Percentiles rank a stretch among this genome's conserved stretches.
phyloP scores from a whole-genome alignment of 2,329 filamentous ascomycete genomes.

The Arthroderma uncinatum region DNA sequence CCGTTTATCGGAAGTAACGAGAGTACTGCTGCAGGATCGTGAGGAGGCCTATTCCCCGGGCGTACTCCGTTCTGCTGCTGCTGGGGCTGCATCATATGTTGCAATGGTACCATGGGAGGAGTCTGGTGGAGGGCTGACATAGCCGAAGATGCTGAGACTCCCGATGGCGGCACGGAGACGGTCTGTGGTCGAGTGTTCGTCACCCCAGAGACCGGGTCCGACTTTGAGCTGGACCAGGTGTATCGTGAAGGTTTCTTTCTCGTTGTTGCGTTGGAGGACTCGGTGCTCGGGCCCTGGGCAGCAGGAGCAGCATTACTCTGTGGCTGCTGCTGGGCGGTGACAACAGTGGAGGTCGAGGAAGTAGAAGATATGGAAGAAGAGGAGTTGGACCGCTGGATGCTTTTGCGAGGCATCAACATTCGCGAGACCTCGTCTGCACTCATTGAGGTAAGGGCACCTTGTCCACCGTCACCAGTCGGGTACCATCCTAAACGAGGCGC shows the following conservation, averaged over 20 bases:
- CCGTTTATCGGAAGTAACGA: conserved; percentile 85
- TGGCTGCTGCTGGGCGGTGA: conserved; percentile 19
- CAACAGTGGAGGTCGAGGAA: conserved; percentile 45
- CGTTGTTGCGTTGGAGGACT: conserved; percentile 30
- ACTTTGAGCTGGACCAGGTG: conserved; percentile 55
- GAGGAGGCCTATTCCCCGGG: conserved; percentile 32
- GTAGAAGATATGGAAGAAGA: conserved; percentile 66
- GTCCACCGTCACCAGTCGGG: conserved; percentile 43
- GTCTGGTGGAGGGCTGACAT: conserved; percentile 55
- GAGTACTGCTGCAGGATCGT: conserved; percentile 62
- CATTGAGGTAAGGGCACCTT: conserved; percentile 57
- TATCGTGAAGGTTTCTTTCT: conserved; percentile 42
- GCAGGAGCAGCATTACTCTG: conserved; percentile 24
- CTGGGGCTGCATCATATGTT: conserved; percentile 58
- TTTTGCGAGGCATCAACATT: conserved; percentile 85
- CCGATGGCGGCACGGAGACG: conserved; percentile 47
- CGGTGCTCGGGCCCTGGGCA: conserved; percentile 27
- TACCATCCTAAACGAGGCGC: conserved; percentile 52
- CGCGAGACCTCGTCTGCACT: conserved; percentile 73
- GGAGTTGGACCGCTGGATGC: conserved; percentile 75
- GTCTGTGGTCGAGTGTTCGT: conserved; percentile 52
- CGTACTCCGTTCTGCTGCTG: conserved; percentile 49
- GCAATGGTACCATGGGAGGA: conserved; percentile 53
- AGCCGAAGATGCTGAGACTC: conserved; percentile 48
- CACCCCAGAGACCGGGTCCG: conserved; percentile 53